phyloP scores from a whole-genome alignment of 768 basidiomycete genomes.

The Clavaria fumosa region DNA sequence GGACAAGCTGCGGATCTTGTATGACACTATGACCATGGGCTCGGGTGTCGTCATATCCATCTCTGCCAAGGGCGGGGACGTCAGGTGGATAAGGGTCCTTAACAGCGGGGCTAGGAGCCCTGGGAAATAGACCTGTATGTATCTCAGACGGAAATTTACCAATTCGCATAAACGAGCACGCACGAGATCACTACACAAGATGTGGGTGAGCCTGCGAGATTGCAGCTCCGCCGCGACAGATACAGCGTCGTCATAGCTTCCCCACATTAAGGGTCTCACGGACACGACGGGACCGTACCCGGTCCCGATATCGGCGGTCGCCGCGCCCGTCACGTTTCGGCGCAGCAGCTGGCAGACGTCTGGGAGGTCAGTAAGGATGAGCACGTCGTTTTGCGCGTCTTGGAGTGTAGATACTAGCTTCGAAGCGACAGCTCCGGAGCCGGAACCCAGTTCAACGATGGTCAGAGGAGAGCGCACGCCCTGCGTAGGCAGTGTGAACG shows the following conservation, averaged over 20 bases:
- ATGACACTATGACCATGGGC: conserved; percentile 46
- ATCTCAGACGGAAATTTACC: neutral
- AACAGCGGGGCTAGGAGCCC: conserved; percentile 66
- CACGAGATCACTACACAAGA: conserved; percentile 78
- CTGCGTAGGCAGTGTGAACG: conserved; percentile 17
- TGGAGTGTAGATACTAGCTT: conserved; percentile 21
- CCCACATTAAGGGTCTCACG: conserved; percentile 61
- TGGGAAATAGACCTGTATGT: conserved; percentile 65
- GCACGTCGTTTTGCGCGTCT: conserved; percentile 25
- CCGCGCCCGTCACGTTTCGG: conserved; percentile 21
- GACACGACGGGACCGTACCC: conserved; percentile 15
- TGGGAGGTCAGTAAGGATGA: conserved; percentile 61
- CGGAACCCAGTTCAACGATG: conserved; percentile 69
- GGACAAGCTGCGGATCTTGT: conserved; percentile 55
- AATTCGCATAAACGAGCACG: conserved; percentile 17
- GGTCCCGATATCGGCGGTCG: neutral
- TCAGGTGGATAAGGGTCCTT: conserved; percentile 56
- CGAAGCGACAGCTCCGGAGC: conserved; percentile 48
- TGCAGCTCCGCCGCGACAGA: conserved; percentile 27
- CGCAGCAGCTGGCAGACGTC: conserved; percentile 39
- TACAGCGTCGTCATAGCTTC: conserved; percentile 29
- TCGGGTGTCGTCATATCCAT: conserved; percentile 6
- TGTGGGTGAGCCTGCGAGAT: conserved; percentile 32
- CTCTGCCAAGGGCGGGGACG: conserved; percentile 32
- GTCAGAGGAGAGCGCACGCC: conserved; percentile 12